Base-by-base conservation (phyloP, 768 basidiomycete genomes). In the Lactarius quietus region DNA sequence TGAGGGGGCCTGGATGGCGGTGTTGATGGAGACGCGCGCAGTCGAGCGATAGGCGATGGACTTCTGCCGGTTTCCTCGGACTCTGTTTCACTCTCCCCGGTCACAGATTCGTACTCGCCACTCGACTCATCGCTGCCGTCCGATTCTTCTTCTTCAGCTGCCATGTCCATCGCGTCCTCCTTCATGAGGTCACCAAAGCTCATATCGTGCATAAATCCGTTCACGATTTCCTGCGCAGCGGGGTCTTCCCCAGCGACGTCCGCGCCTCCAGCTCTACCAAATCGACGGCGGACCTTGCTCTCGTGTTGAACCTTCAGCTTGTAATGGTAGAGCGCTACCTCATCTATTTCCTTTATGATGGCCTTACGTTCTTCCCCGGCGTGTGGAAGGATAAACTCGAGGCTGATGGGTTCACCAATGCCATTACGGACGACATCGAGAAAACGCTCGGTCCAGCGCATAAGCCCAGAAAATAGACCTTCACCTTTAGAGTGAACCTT, bases 401-500 rank as follows among this genome's bases (percentile, higher is more conserved):
- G 85, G 69, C 88, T 90, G 73, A 97, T 78, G 12, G 72, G 74
- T 48, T 79, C 72, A 12, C 92, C 90, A 6, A 98, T 76, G 6
- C 97, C 97, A 66, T 95, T 94, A 14, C 97, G 90, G 55, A 95
- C 85, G 61, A 91, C 84, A 29, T 90, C 90, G 65, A 98, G 82
- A 79, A 98, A 98, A 39, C 92, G 84, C 76, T 98, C 95, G 75
- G 97, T 90, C 97, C 97, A 99, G 43, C 82, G 84, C 94, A 98
- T 98, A 63, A 99, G 86, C 71, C 83, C 86, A 72, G 95, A 90
- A 75, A 99, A 99, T 15, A 99, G 82, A 26, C 88, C 90, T 72
- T 95, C 90, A 39, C 97, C 97, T 74, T 98, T 98, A 53, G 93
- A 89, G 73, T 99, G 97, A 2, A 99, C 97, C 70, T 96, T 97